Base-by-base conservation (phyloP, 331 rosid species). In the Pyrus hybrid region DNA sequence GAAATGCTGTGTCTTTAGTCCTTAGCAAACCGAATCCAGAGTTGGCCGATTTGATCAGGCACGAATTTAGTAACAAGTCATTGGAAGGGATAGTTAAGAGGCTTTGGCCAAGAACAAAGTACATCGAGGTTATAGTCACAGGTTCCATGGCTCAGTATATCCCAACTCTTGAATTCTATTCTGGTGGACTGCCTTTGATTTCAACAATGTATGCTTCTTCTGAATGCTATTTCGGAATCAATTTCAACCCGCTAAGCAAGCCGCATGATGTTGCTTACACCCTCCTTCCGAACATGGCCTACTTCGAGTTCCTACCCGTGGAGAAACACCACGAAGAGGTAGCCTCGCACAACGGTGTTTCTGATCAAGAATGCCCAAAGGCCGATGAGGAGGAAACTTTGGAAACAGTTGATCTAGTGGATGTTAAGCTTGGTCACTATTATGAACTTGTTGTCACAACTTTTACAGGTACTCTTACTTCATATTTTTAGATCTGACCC, bases 131-230 rank as follows among this genome's bases (percentile, higher is more conserved):
- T 8, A 85, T 85, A 69, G 89, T 85, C 3, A 85, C 89, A 0
- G 89, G 89, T 17, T 80, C 86, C 12, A 85, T 85, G 89, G 89
- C 89, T 32, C 89, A 85, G 63, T 85, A 85, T 51, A 83, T 85
- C 57, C 74, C 89, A 2, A 85, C 86, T 1, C 86, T 85, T 18
- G 89, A 85, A 53, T 85, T 85, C 22, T 85, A 82, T 25, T 74
- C 86, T 53, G 86, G 89, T 3, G 83, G 89, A 7, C 58, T 85
- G 53, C 85, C 89, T 43, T 47, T 85, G 47, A 81, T 85, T 13
- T 85, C 89, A 1, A 85, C 86, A 14, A 85, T 85, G 89, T 85
- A 83, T 72, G 86, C 86, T 75, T 85, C 86, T 22, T 85, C 86
- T 14, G 89, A 85, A 37, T 85, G 88, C 73, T 85, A 82, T 49